These are phyloP conservation scores for Pseudocercospora vitis DNA, from an alignment of 2,329 filamentous ascomycete genomes.

Conservation along the genomic window DNA sequence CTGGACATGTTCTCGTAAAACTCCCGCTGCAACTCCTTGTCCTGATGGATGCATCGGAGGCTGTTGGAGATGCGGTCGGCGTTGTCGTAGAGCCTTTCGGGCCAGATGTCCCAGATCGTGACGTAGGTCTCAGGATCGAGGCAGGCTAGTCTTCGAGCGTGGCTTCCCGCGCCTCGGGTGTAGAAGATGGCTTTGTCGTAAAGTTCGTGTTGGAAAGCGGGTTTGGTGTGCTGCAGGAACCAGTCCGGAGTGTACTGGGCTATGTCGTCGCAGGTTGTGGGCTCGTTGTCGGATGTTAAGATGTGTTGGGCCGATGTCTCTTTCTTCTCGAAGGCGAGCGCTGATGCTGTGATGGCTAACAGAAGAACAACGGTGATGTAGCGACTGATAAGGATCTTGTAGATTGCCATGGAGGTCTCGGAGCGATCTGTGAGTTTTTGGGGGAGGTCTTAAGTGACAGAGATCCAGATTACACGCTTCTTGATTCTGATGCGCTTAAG, in stretches of 20 bases:
- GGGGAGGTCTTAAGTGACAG: too few relatives aligned
- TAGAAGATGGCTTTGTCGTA: constrained; percentile 6
- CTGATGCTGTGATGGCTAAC: neutral
- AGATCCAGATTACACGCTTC: too few relatives aligned
- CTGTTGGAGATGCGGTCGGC: neutral
- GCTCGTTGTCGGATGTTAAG: neutral
- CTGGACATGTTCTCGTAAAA: constrained; percentile 4
- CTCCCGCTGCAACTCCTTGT: neutral
- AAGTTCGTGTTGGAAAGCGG: neutral
- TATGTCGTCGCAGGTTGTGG: neutral
- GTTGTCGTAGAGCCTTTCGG: neutral
- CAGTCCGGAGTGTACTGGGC: neutral
- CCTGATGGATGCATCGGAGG: neutral
- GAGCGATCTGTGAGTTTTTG: too few relatives aligned
- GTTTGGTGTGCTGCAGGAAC: constrained; percentile 7
- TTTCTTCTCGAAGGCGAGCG: neutral
- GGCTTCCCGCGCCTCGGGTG: constrained; percentile 3
- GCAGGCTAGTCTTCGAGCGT: neutral
- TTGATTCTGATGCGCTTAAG: too few relatives aligned
- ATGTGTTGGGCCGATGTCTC: neutral
- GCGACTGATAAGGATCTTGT: neutral
- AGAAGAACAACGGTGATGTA: neutral
- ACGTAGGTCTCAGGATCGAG: neutral
- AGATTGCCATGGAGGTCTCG: too few relatives aligned
- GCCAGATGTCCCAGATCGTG: constrained; percentile 10